Conservation (phyloP, 257 asterid genomes). For the Sherardia arvensis region DNA sequence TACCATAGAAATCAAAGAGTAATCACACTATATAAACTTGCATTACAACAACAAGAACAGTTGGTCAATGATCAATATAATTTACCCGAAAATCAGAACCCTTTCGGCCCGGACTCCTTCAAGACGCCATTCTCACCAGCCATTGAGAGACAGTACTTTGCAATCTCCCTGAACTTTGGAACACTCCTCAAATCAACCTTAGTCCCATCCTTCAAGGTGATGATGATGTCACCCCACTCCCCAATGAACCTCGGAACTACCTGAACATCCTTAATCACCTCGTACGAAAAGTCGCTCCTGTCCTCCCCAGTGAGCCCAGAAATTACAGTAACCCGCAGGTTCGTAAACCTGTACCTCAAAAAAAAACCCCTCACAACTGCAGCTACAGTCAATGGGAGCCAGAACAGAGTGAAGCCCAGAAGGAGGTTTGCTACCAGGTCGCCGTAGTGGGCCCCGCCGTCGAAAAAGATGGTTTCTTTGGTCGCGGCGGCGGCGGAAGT, state of each 20-base stretch:
- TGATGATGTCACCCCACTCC: conserved; percentile 92
- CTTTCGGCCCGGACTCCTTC: conserved; percentile 49
- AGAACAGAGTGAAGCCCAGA: conserved; percentile 83
- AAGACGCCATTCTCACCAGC: conserved; percentile 40
- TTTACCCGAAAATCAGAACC: conserved; percentile 34
- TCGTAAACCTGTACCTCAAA: conserved; percentile 74
- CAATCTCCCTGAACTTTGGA: conserved; percentile 93
- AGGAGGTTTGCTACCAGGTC: conserved; percentile 84
- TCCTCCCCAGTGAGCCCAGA: conserved; percentile 92
- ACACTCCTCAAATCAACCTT: conserved; percentile 91
- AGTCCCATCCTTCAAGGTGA: conserved; percentile 76
- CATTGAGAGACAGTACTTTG: conserved; percentile 73
- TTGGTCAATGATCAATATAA: neutral
- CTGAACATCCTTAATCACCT: conserved; percentile 77
- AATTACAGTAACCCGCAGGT: conserved; percentile 74
- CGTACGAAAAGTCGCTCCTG: conserved; percentile 73
- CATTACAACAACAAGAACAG: conserved; percentile 1
- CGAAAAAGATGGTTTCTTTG: conserved; percentile 65
- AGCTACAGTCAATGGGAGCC: conserved; percentile 85
- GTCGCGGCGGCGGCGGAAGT: conserved; percentile 25
- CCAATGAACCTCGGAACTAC: conserved; percentile 94
- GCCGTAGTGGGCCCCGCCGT: conserved; percentile 98
- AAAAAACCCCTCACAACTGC: conserved; percentile 74
- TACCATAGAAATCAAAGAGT: neutral
- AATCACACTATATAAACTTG: conserved; percentile 3